A percentile compares a stretch with the other conserved stretches of the same genome.
These are phyloP conservation scores for Trichosporon asahii DNA, from an alignment of 1,284 basidiomycete genomes.

Conservation along the genomic window DNA sequence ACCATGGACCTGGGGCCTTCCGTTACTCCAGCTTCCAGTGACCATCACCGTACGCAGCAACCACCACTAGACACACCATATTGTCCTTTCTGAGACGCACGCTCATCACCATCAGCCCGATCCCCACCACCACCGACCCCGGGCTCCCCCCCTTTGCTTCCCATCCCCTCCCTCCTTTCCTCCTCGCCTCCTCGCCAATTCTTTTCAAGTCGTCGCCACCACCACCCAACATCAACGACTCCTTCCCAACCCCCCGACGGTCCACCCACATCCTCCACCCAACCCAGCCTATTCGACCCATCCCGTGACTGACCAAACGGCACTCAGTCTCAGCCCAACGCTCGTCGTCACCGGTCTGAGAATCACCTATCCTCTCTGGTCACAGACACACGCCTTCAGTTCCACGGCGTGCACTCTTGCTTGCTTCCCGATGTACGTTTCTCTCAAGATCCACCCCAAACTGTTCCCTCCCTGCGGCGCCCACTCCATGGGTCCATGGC, in stretches of 20 bases:
- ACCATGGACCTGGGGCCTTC: neutral
- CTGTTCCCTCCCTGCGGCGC: neutral
- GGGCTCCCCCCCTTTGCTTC: neutral
- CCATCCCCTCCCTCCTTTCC: neutral
- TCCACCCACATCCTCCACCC: neutral
- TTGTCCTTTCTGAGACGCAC: neutral
- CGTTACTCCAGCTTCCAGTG: neutral
- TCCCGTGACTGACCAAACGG: neutral
- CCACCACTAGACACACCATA: neutral
- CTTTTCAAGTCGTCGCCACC: neutral
- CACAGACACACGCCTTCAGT: slow-evolving; percentile 6
- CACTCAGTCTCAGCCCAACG: neutral
- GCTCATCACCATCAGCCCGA: slow-evolving; percentile 3
- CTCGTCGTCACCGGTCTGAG: neutral
- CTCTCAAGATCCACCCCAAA: neutral
- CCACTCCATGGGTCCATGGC: neutral
- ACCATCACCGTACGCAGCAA: neutral
- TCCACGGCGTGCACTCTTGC: neutral
- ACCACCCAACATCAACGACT: neutral
- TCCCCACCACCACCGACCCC: neutral
- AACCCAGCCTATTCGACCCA: neutral
- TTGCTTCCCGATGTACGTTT: slow-evolving; percentile 8
- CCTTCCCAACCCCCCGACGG: neutral
- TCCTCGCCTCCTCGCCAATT: neutral
- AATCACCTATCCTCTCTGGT: neutral